phyloP scores from a whole-genome alignment of 2,329 filamentous ascomycete species.

The Anisogramma anomala region DNA sequence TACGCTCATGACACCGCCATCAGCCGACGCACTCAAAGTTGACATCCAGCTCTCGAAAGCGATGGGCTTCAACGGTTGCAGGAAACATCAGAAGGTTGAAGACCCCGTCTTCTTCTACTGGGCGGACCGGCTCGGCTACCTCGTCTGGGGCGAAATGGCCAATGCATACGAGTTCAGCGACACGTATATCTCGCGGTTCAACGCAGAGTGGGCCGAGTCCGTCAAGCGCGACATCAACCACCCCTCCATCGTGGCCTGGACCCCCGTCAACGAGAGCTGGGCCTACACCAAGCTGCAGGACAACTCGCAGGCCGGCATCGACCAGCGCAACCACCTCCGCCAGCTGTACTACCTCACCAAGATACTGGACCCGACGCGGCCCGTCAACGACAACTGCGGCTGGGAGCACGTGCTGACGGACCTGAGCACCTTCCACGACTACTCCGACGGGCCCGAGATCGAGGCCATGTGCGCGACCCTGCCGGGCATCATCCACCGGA shows the following conservation, averaged over 20 bases:
- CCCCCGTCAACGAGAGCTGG: constrained; percentile 53
- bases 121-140: constrained; percentile 48
- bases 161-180: constrained; percentile 52
- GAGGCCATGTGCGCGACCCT: constrained; percentile 41
- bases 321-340: constrained; percentile 53
- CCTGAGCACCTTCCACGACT: constrained; percentile 58
- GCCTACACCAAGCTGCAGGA: constrained; percentile 48
- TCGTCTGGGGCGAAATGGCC: constrained; percentile 55
- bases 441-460: constrained; percentile 46
- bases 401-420: constrained; percentile 59
- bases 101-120: constrained; percentile 49
- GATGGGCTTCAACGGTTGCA: constrained; percentile 54
- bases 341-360: constrained; percentile 53
- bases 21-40: constrained; percentile 29
- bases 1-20: constrained; percentile 48
- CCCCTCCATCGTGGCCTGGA: constrained; percentile 54
- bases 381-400: constrained; percentile 60
- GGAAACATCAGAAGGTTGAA: constrained; percentile 55
- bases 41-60: constrained; percentile 46
- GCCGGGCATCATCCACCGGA: constrained; percentile 35
- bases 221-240: constrained; percentile 55
- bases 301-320: constrained; percentile 40
- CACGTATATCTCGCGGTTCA: constrained; percentile 48
- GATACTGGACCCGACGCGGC: constrained; percentile 48
- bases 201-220: constrained; percentile 52